Base-by-base conservation (phyloP, 345 rosid genomes). In the Eucalyptus cloeziana region DNA sequence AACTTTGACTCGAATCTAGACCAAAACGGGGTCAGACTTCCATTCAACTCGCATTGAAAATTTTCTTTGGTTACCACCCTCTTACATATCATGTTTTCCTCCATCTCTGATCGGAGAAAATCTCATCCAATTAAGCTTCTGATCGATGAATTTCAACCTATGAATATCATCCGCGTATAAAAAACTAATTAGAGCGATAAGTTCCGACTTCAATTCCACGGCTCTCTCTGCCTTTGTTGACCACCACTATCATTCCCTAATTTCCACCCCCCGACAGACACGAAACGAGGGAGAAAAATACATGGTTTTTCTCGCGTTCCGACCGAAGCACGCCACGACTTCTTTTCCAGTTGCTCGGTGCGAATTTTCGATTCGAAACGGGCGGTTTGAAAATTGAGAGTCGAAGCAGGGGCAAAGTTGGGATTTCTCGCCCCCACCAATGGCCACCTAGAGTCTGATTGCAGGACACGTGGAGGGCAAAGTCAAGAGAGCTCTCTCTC, bases 121-220 rank as follows among this genome's bases (percentile, higher is more conserved):
- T 60, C 15, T 60, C 31, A 3, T 60, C 15, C 0, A 4, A 13
- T 27, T 27, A 10, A 6, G 5, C 0, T 27, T 2, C 16, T 1
- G 8, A 60, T 60, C 0, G 16, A 60, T 27, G 69, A 30, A 27
- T 60, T 60, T 27, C 33, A 60, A 60, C 33, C 3, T 27, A 60
- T 60, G 14, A 69, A 71, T 33, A 3, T 9, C 44, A 69, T 33
- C 7, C 44, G 2, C 44, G 6, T 3, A 17, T 3, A 30, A 25
- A 7, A 9, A 69, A 17, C 3, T 12, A 17, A 33, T 69, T 31
- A 69, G 80, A 69, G 25, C 10, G 79, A 67, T 67, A 19, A 6
- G 4, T 30, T 15, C 76, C 6, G 17, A 31, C 76, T 67, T 67
- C 76, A 67, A 4, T 31, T 67, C 17, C 5, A n/a, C 76, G 76